Conservation (phyloP, 2,329 filamentous ascomycete genomes). For the Calonectria ilicicola region DNA sequence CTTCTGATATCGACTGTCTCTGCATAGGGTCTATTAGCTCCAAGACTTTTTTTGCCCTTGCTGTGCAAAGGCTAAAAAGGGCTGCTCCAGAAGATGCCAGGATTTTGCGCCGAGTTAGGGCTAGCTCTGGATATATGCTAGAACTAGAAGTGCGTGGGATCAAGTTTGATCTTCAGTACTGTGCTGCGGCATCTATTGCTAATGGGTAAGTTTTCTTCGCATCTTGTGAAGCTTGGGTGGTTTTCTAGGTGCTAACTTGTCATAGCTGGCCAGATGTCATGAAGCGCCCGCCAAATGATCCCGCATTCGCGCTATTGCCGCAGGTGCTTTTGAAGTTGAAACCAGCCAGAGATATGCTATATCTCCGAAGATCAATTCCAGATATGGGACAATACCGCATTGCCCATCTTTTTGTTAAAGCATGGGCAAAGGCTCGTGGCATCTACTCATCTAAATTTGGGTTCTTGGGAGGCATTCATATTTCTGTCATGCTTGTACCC, state of each 20-base stretch:
- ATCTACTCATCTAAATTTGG: conserved; percentile 76
- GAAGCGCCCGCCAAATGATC: conserved; percentile 61
- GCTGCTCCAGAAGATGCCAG: conserved; percentile 57
- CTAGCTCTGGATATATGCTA: conserved; percentile 72
- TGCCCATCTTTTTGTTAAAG: conserved; percentile 70
- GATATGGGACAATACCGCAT: conserved; percentile 68
- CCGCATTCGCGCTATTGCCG: conserved; percentile 66
- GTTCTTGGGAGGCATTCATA: conserved; percentile 73
- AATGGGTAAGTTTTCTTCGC: conserved; percentile 53
- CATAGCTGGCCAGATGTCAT: conserved; percentile 60
- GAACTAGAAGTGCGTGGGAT: conserved; percentile 70
- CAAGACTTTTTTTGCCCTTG: conserved; percentile 71
- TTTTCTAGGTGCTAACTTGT: background rate
- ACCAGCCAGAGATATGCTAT: conserved; percentile 71
- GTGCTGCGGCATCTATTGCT: conserved; percentile 66
- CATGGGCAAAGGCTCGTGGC: conserved; percentile 72
- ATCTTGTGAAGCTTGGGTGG: background rate
- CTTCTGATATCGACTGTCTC: conserved; percentile 75
- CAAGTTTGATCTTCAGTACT: conserved; percentile 76
- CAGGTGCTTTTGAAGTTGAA: conserved; percentile 73
- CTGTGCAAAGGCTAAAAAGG: conserved; percentile 64
- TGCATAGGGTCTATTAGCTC: conserved; percentile 73
- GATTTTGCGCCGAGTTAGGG: conserved; percentile 68
- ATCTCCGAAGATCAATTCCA: conserved; percentile 70
- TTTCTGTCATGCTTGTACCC: conserved; percentile 70